Evolutionary conservation across 2,329 filamentous ascomycete species (phyloP).

Genomic region (Ophiostoma montium): DNA sequence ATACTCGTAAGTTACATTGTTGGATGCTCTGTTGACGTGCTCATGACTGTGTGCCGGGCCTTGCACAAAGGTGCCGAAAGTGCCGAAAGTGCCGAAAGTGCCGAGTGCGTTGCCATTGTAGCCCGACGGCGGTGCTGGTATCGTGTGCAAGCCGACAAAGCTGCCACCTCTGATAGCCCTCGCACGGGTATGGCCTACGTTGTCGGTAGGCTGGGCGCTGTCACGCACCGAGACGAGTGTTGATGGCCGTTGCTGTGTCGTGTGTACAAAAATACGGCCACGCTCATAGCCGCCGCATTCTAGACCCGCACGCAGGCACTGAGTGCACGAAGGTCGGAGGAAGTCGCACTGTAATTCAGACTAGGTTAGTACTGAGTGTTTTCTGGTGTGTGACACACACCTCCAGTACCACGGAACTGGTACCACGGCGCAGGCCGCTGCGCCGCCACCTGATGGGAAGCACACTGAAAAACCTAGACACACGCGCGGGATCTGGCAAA

Average conservation of each 20-base stretch:
- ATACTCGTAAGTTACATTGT: too few relatives aligned
- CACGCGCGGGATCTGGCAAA: background rate
- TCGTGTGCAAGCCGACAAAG: background rate
- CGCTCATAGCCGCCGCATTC: constrained; percentile 16
- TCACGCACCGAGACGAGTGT: constrained; percentile 6
- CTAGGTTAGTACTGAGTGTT: background rate
- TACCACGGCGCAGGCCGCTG: background rate
- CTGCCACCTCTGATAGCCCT: background rate
- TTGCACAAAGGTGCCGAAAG: background rate
- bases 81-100: background rate
- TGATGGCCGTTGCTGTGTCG: constrained; percentile 8
- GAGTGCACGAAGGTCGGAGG: constrained; percentile 14
- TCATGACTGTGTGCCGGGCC: background rate
- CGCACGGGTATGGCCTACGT: background rate
- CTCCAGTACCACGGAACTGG: background rate
- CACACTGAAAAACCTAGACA: too few relatives aligned
- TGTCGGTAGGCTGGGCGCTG: background rate
- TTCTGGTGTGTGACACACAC: background rate
- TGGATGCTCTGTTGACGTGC: too few relatives aligned
- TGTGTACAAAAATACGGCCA: constrained; percentile 15
- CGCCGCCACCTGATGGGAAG: background rate
- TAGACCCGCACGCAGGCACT: constrained; percentile 14
- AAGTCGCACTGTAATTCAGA: constrained; percentile 14
- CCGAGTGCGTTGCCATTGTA: background rate
- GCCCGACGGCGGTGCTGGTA: background rate